These are phyloP conservation scores for Naganishia antarctica DNA, from an alignment of 768 basidiomycete species.

Conservation along the genomic window DNA sequence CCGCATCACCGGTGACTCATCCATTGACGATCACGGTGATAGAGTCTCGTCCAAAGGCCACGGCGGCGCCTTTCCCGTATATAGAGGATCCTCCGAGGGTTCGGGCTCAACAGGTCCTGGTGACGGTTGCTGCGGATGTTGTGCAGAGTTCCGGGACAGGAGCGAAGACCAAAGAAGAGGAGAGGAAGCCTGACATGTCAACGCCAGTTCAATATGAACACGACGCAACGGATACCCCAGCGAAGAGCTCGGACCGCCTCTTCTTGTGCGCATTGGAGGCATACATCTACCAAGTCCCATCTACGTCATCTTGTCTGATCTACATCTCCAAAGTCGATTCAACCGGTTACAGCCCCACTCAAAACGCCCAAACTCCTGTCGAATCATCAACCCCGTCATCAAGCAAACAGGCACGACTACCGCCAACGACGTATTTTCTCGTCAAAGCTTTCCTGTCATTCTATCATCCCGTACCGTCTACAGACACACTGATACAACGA, in stretches of 20 bases:
- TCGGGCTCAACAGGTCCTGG: constrained; percentile 14
- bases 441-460: constrained; percentile 61
- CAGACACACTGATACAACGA: background rate
- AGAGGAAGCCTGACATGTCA: background rate
- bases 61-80: constrained; percentile 14
- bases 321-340: constrained; percentile 94
- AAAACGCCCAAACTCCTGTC: no score
- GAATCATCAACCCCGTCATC: background rate
- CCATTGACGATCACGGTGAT: constrained; percentile 1
- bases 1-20: constrained; percentile 8
- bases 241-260: background rate
- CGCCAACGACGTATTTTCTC: constrained; percentile 57
- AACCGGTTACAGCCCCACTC: constrained; percentile 64
- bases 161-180: background rate
- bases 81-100: constrained; percentile 5
- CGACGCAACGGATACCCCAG: background rate
- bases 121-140: constrained; percentile 9
- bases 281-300: constrained; percentile 66
- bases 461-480: constrained; percentile 58
- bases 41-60: constrained; percentile 3
- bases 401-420: constrained; percentile 14
- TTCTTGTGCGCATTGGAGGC: constrained; percentile 55
- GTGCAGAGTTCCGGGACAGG: background rate
- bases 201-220: background rate
- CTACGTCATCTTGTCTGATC: constrained; percentile 65